Evolutionary conservation across 2,329 filamentous ascomycete species (phyloP), one percentile per base, ranked within the genome.

Genomic region (Diplodia intermedia): DNA sequence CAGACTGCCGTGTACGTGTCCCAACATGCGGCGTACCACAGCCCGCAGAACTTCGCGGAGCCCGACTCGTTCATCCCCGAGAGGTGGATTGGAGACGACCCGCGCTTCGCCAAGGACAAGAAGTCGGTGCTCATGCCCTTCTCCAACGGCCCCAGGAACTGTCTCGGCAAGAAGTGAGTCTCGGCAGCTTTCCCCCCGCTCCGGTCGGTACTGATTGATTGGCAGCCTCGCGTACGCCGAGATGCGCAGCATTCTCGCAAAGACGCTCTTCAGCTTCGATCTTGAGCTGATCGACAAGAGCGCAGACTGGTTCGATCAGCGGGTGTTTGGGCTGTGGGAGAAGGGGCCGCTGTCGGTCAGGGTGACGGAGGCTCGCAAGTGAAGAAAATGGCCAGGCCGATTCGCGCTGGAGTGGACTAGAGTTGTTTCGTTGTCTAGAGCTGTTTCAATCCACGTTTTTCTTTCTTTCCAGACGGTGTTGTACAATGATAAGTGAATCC

Each of bases 231-330:
- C 79, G 1, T 77, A 77, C 62, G 75, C 76, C 7, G 79, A 81
- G 69, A 76, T 79, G 71, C 72, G 77, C 3, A 53, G 82, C 2
- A 77, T 80, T 2, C 68, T 83, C 23, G 74, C 80, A 3, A 79
- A 78, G 67, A 49, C 82, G 38, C 38, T 82, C 4, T 82, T 73
- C 71, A 72, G 73, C 1, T 83, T 82, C 66, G 79, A 83, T 70
- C 62, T 81, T 26, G 72, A 78, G 68, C 69, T 79, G 31, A 68
- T 73, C 14, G 65, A 72, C 12, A 57, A 68, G 43, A 71, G 77
- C 50, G 53, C 72, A 1, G 77, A 84, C 65, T 85, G 82, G 81
- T 70, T 80, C 36, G 54, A 56, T 7, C 76, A 79, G 69, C 72
- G 74, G 36, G 69, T 74, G 9, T 79, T 73, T 67, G 71, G 70